A percentile compares a stretch with the other conserved stretches of the same genome.
These are phyloP conservation scores for Aphanocladium album DNA, from an alignment of 2,329 filamentous ascomycete genomes.

Conservation along the genomic window DNA sequence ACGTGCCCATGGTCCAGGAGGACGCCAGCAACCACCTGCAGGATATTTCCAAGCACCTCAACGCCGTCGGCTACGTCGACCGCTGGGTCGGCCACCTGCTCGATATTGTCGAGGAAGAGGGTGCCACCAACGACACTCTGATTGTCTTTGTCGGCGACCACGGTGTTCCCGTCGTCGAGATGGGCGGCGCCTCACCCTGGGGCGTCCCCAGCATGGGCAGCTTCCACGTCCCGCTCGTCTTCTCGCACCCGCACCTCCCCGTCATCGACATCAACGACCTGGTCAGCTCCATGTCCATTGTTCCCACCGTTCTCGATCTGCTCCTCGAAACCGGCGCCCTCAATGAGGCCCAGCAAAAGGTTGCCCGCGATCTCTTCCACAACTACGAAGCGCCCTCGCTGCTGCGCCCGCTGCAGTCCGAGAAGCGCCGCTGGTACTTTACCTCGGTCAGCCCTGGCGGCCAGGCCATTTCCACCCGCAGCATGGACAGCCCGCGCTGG, in stretches of 20 bases:
- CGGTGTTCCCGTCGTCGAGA: constrained; percentile 28
- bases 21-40: constrained; percentile 21
- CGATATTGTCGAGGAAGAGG: constrained; percentile 26
- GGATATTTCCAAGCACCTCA: constrained; percentile 30
- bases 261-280: constrained; percentile 26
- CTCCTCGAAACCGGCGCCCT: constrained; percentile 29
- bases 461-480: constrained; percentile 28
- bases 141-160: constrained; percentile 30
- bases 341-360: constrained; percentile 19
- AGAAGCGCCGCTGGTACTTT: constrained; percentile 26
- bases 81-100: constrained; percentile 28
- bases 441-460: constrained; percentile 29
- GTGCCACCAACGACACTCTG: constrained; percentile 29
- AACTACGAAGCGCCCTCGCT: constrained; percentile 32
- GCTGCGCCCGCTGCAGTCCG: constrained; percentile 22
- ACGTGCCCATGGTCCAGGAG: constrained; percentile 21
- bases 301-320: constrained; percentile 31
- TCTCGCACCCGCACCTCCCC: constrained; percentile 30
- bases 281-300: constrained; percentile 27
- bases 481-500: constrained; percentile 24
- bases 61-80: constrained; percentile 29
- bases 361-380: constrained; percentile 24
- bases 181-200: constrained; percentile 25
- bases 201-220: constrained; percentile 29
- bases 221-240: constrained; percentile 27